Conservation (phyloP, 805 yeast genomes). For the Debaryomyces hansenii region DNA sequence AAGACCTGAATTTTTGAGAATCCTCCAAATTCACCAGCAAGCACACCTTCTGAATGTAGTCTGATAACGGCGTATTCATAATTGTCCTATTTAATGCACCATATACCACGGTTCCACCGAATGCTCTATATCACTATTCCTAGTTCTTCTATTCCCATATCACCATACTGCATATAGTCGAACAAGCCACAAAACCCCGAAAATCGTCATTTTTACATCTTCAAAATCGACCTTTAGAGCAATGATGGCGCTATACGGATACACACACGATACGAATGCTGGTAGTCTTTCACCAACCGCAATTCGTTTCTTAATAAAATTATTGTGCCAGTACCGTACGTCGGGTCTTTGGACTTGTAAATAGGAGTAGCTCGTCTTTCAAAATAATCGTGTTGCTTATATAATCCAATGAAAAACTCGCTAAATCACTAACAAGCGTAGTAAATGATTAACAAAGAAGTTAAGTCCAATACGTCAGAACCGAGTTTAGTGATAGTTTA, state of each 20-base stretch:
- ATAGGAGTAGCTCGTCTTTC: not conserved
- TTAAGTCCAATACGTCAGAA: too few species aligned
- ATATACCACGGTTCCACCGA: not conserved
- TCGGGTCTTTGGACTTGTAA: not conserved
- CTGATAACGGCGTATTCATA: constrained; percentile 8
- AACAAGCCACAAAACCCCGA: not conserved
- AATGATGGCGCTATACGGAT: not conserved
- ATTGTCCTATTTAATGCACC: not conserved
- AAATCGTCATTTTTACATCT: not conserved
- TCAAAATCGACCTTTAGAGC: not conserved
- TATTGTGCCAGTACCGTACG: not conserved
- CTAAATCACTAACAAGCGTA: not conserved
- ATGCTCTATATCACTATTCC: too few species aligned
- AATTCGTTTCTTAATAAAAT: not conserved
- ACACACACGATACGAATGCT: not conserved
- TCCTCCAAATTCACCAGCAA: constrained; percentile 19
- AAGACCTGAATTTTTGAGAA: constrained; percentile 16
- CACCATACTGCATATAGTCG: not conserved
- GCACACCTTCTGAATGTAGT: constrained; percentile 22
- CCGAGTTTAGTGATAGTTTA: not conserved
- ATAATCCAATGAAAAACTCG: not conserved
- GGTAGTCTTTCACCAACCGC: not conserved
- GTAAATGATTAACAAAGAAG: too few species aligned
- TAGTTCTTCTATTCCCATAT: too few species aligned
- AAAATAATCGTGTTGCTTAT: not conserved